phyloP scores from a whole-genome alignment of 305 asterid genomes.

The Solanum hybrid region DNA sequence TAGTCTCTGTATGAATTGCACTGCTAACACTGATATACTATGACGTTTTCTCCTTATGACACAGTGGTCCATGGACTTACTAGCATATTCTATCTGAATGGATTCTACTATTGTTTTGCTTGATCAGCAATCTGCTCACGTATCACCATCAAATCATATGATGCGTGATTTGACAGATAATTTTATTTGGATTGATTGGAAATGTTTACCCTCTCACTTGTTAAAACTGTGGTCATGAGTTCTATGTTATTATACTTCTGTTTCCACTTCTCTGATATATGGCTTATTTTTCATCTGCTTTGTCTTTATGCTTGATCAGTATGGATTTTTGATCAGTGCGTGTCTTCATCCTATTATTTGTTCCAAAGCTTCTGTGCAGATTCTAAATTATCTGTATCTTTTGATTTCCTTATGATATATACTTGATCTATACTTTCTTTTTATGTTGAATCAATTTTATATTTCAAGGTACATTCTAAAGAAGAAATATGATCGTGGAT shows the following conservation, averaged over 20 bases:
- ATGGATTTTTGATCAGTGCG: neutral
- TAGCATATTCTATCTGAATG: neutral
- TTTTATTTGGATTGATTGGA: neutral
- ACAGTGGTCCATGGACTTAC: neutral
- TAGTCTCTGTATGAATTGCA: neutral
- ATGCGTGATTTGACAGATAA: neutral
- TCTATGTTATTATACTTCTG: neutral
- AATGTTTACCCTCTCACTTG: neutral
- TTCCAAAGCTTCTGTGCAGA: neutral
- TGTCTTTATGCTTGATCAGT: neutral
- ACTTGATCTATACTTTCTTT: neutral
- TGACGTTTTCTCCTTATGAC: neutral
- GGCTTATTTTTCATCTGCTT: neutral
- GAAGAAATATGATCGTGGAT: constrained; percentile 95
- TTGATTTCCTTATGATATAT: neutral
- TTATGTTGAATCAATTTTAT: neutral
- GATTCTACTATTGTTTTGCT: neutral
- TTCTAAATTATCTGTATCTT: neutral
- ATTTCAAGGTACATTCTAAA: constrained; percentile 70
- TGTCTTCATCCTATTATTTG: constrained; percentile 1
- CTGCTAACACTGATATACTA: neutral
- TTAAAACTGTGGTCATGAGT: neutral
- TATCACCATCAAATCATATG: neutral
- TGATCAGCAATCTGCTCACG: neutral
- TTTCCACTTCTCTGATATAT: neutral